Percentiles rank a stretch among this genome's conserved stretches.
Conservation (phyloP, 148 eudicot species). For the Rhododendron henanense region DNA sequence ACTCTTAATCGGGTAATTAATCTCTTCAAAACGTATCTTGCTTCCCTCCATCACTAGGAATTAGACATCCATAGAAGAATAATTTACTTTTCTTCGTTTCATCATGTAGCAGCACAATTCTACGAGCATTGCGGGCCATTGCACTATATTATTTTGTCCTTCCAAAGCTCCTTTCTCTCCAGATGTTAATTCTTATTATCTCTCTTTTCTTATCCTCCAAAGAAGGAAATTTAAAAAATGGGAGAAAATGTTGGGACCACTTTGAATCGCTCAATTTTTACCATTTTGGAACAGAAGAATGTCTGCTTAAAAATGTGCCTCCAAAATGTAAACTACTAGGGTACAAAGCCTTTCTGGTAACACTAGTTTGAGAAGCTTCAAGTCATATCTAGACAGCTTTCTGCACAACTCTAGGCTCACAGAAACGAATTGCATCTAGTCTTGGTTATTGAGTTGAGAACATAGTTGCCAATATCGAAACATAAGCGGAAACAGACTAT, state of each 20-base stretch:
- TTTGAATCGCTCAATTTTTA: too few species aligned
- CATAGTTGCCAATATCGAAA: neutral
- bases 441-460: neutral
- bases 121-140: neutral
- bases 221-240: neutral
- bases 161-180: neutral
- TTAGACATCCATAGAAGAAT: neutral
- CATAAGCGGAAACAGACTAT: neutral
- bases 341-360: neutral
- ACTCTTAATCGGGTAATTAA: neutral
- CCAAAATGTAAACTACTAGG: neutral
- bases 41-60: neutral
- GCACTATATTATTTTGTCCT: neutral
- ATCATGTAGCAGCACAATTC: neutral
- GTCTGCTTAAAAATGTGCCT: neutral
- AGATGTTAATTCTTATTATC: neutral
- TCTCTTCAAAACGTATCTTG: neutral
- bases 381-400: neutral
- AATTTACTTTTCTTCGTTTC: neutral
- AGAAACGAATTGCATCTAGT: neutral
- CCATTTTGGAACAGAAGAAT: too few species aligned
- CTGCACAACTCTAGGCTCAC: neutral
- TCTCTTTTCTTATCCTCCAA: neutral
- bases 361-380: neutral
- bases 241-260: neutral